phyloP scores from a whole-genome alignment of 192 early-diverging fungal genomes.

The Chytriomyces confervae region DNA sequence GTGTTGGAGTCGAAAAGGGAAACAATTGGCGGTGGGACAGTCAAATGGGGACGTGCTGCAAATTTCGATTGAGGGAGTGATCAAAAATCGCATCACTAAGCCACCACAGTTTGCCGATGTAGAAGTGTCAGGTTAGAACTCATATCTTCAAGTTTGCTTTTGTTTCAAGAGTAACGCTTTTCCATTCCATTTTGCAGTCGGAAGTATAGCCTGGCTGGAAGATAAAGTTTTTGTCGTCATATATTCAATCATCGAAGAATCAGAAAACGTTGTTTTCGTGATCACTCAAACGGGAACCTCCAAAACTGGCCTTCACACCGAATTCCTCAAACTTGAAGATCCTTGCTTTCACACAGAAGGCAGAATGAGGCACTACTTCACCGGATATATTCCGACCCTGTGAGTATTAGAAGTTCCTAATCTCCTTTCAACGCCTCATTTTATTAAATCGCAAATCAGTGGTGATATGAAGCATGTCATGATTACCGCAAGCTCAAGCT shows the following conservation, averaged over 20 bases:
- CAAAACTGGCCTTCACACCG: slow-evolving; percentile 34
- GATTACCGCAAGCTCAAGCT: not conserved
- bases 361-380: not conserved
- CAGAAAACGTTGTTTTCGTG: slow-evolving; percentile 9
- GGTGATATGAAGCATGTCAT: not conserved
- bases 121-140: not conserved
- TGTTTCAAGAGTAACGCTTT: not conserved
- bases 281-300: slow-evolving; percentile 42
- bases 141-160: not conserved
- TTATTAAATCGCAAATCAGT: not conserved
- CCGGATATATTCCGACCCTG: not conserved
- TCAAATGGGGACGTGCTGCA: slow-evolving; percentile 63
- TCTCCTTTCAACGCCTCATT: not conserved
- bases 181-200: slow-evolving; percentile 48
- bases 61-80: slow-evolving; percentile 65
- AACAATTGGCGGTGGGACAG: slow-evolving; percentile 82
- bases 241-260: slow-evolving; percentile 48
- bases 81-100: slow-evolving; percentile 61
- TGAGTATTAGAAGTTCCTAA: not conserved
- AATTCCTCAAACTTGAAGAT: slow-evolving; percentile 43
- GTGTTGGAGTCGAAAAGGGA: slow-evolving; percentile 90
- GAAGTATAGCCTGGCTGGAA: slow-evolving; percentile 77
- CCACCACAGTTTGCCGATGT: slow-evolving; percentile 34
- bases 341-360: slow-evolving; percentile 35
- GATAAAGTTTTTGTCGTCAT: slow-evolving; percentile 70